Evolutionary conservation across 129 eudicot genomes (phyloP).

Genomic region (Apium graveolens): DNA sequence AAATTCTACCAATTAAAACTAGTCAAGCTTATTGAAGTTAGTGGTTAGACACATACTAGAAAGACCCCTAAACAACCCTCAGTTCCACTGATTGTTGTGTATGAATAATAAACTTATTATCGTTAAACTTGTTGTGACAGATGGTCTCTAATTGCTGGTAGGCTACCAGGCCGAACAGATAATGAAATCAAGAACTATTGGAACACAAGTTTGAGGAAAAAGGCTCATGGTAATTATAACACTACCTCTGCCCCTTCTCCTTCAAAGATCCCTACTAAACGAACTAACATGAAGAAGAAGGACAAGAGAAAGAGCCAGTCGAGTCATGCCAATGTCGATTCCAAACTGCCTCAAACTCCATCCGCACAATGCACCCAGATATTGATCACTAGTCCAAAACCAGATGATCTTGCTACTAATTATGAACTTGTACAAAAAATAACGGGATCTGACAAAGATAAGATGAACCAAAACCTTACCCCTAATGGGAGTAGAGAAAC

Average conservation of each 20-base stretch:
- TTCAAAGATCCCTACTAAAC: no score
- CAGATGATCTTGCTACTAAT: neutral
- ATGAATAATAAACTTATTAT: no score
- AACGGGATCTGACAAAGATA: no score
- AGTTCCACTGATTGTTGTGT: no score
- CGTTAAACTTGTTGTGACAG: constrained; percentile 7
- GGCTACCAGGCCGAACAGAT: constrained; percentile 25
- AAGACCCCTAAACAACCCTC: no score
- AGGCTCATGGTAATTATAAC: constrained; percentile 14
- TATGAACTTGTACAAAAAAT: neutral
- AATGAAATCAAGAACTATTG: constrained; percentile 50
- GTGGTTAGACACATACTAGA: no score
- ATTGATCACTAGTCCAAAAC: neutral
- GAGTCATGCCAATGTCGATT: neutral
- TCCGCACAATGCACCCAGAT: neutral
- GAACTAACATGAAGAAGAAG: neutral
- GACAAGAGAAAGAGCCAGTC: neutral
- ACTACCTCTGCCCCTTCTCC: no score
- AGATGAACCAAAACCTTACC: no score
- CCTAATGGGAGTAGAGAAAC: neutral
- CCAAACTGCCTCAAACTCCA: neutral
- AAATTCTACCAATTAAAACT: no score
- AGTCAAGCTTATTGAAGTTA: no score
- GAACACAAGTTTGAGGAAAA: constrained; percentile 44
- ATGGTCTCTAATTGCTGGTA: no score